Percentiles rank a stretch among this genome's conserved stretches.
These are phyloP conservation scores for Lippia alba DNA, from an alignment of 305 asterid species.

Conservation along the genomic window DNA sequence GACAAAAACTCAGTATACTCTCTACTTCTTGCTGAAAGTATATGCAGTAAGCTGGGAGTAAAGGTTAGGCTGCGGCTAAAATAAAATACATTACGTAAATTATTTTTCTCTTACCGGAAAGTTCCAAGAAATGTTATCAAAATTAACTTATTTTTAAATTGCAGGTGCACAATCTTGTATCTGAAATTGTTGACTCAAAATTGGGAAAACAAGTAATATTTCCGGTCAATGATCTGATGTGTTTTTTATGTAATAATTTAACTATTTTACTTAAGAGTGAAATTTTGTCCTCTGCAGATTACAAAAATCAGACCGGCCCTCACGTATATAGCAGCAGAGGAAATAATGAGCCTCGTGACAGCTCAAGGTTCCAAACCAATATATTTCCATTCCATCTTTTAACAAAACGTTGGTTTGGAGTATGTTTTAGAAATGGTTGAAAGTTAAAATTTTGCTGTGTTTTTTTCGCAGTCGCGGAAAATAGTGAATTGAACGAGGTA, in stretches of 20 bases:
- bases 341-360: slow-evolving; percentile 98
- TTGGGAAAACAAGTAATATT: slow-evolving; percentile 83
- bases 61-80: slow-evolving; percentile 54
- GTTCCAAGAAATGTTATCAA: neutral
- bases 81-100: no score
- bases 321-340: slow-evolving; percentile 88
- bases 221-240: slow-evolving; percentile 9
- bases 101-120: no score
- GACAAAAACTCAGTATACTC: slow-evolving; percentile 93
- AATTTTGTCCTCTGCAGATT: slow-evolving; percentile 45
- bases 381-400: slow-evolving; percentile 8
- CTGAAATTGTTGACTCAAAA: slow-evolving; percentile 87
- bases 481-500: slow-evolving; percentile 79
- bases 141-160: slow-evolving; percentile 27
- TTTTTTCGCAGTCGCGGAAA: slow-evolving; percentile 73
- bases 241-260: neutral
- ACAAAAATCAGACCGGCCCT: slow-evolving; percentile 83
- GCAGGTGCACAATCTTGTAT: slow-evolving; percentile 94
- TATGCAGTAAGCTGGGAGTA: slow-evolving; percentile 78
- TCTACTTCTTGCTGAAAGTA: slow-evolving; percentile 94
- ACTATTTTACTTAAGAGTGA: neutral
- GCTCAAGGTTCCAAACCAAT: slow-evolving; percentile 70
- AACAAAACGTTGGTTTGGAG: neutral
- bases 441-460: neutral
- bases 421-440: slow-evolving; percentile 10